Conservation (phyloP, 2,329 filamentous ascomycete genomes). For the Venturia pyrina region DNA sequence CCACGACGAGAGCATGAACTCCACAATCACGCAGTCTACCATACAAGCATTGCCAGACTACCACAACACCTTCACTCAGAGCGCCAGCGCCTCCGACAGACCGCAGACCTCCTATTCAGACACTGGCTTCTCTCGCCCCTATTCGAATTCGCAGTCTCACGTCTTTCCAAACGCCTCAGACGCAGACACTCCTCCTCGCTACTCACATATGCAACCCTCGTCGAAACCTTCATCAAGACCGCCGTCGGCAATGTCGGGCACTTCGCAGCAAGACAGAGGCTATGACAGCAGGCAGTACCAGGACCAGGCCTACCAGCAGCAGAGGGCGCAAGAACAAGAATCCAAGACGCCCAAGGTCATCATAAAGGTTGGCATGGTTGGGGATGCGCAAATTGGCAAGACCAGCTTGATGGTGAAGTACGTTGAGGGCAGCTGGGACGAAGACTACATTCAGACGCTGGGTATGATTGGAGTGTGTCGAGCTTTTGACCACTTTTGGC, state of each 20-base stretch:
- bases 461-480: slow-evolving; percentile 38
- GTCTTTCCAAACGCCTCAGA: slow-evolving; percentile 37
- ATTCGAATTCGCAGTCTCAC: slow-evolving; percentile 25
- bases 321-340: slow-evolving; percentile 22
- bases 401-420: slow-evolving; percentile 99
- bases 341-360: slow-evolving; percentile 60
- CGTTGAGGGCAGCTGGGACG: slow-evolving; percentile 98
- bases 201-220: slow-evolving; percentile 1
- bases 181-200: slow-evolving; percentile 26
- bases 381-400: slow-evolving; percentile 97
- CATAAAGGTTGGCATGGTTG: slow-evolving; percentile 99
- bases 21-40: slow-evolving; percentile 27
- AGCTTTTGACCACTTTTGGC: not conserved
- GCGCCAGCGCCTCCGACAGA: slow-evolving; percentile 23
- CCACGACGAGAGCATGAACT: slow-evolving; percentile 37
- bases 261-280: not conserved
- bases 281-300: slow-evolving; percentile 7
- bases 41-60: slow-evolving; percentile 11
- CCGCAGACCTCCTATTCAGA: slow-evolving; percentile 46
- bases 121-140: slow-evolving; percentile 34
- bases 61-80: slow-evolving; percentile 7
- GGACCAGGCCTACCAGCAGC: slow-evolving; percentile 3
- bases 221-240: slow-evolving; percentile 9
- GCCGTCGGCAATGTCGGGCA: slow-evolving; percentile 10
- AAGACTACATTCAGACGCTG: slow-evolving; percentile 97